Evolutionary conservation across 345 rosid genomes (phyloP).

Genomic region (Orychophragmus violaceus): DNA sequence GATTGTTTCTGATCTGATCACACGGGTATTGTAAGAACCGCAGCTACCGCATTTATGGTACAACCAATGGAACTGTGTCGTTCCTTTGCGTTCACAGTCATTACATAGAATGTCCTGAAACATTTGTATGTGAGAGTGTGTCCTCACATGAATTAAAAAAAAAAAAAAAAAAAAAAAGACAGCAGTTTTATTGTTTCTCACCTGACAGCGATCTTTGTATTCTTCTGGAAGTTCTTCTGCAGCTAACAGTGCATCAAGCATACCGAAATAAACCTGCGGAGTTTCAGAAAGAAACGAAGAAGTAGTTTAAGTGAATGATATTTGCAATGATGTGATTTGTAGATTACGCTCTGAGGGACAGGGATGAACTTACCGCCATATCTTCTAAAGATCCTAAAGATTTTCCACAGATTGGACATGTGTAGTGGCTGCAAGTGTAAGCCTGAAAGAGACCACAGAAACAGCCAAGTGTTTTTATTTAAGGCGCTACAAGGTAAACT

Average conservation of each 20-base stretch:
- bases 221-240: constrained; percentile 91
- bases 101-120: constrained; percentile 70
- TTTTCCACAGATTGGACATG: constrained; percentile 90
- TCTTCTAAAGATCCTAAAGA: constrained; percentile 93
- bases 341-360: not conserved
- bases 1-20: constrained; percentile 46
- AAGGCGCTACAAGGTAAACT: not conserved
- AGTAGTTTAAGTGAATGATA: not conserved
- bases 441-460: constrained; percentile 44
- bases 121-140: not conserved
- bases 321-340: not conserved
- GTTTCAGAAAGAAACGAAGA: not conserved
- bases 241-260: constrained; percentile 88
- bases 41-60: constrained; percentile 73
- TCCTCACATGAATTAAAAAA: not conserved
- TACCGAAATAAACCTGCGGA: constrained; percentile 80
- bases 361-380: constrained; percentile 64
- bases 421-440: constrained; percentile 89
- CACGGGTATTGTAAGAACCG: constrained; percentile 86
- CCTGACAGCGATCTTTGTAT: constrained; percentile 74
- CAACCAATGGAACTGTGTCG: constrained; percentile 69
- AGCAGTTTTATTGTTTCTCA: constrained; percentile 23
- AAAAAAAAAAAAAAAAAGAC: not conserved
- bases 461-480: not conserved
- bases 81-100: constrained; percentile 70